Percentiles rank a stretch among this genome's conserved stretches.
These are phyloP conservation scores for Apiospora marii DNA, from an alignment of 2,329 filamentous ascomycete genomes.

Conservation along the genomic window DNA sequence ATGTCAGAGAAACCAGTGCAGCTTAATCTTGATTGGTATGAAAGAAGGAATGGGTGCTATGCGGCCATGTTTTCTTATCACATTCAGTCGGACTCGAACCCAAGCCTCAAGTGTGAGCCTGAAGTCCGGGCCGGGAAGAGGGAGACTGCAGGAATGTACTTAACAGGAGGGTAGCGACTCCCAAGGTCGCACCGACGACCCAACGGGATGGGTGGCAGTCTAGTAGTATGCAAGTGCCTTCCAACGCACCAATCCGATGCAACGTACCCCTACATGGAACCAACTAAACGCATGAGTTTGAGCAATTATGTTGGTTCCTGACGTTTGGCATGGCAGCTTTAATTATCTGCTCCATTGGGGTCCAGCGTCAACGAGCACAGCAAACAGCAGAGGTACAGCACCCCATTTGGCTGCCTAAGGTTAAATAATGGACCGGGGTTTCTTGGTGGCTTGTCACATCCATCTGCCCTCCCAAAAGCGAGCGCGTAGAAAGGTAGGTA, in stretches of 20 bases:
- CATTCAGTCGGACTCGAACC: background rate
- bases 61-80: background rate
- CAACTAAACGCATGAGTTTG: background rate
- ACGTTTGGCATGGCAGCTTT: background rate
- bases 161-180: background rate
- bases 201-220: no score
- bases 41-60: background rate
- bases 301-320: background rate
- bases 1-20: background rate
- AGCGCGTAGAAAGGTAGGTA: background rate
- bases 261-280: background rate
- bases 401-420: background rate
- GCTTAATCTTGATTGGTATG: no score
- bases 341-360: background rate
- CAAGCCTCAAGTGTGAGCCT: background rate
- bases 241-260: background rate
- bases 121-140: background rate
- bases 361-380: no score
- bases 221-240: background rate
- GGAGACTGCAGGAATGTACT: no score
- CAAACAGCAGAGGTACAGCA: background rate
- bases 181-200: no score
- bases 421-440: background rate
- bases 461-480: background rate
- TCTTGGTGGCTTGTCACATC: background rate